A percentile compares a stretch with the other conserved stretches of the same genome.
These are phyloP conservation scores for Teunomyces panamensis DNA, from an alignment of 805 yeast species.

Conservation along the genomic window DNA sequence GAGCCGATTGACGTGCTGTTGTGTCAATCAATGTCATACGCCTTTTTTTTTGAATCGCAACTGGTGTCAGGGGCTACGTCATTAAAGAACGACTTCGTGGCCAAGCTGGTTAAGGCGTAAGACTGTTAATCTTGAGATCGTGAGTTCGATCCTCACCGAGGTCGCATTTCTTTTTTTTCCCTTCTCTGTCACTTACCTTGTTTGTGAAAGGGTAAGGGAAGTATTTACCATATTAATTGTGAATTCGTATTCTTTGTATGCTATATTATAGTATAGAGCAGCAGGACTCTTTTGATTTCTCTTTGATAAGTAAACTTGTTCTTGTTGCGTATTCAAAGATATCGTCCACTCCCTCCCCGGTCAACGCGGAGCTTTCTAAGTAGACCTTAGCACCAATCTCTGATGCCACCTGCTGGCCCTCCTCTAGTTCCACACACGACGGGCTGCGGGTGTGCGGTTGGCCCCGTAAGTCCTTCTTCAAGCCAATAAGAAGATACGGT, in stretches of 20 bases:
- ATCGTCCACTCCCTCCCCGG: constrained; percentile 94
- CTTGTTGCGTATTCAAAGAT: constrained; percentile 90
- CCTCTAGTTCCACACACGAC: constrained; percentile 48
- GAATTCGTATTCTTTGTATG: not conserved
- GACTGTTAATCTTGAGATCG: constrained; percentile 32
- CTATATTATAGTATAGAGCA: constrained; percentile 23
- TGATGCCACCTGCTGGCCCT: constrained; percentile 69
- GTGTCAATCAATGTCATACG: not conserved
- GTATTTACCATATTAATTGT: too few species aligned
- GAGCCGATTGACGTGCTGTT: too few species aligned
- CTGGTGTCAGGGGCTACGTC: too few species aligned
- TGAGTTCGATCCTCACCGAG: constrained; percentile 34
- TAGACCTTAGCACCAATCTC: constrained; percentile 80
- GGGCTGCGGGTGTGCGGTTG: constrained; percentile 28
- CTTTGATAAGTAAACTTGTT: constrained; percentile 56
- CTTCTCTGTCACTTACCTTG: not conserved
- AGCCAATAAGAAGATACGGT: constrained; percentile 76
- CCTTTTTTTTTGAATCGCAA: not conserved
- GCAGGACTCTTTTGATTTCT: constrained; percentile 28
- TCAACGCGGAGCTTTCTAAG: constrained; percentile 84
- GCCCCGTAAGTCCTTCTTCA: constrained; percentile 76
- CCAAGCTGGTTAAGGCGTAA: constrained; percentile 27
- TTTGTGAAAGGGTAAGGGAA: not conserved
- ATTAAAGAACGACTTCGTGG: constrained; percentile 18
- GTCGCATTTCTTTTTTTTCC: constrained; percentile 16